A percentile compares a stretch with the other conserved stretches of the same genome.
phyloP scores from a whole-genome alignment of 176 grass and related monocot species.

The Lolium multiflorum region DNA sequence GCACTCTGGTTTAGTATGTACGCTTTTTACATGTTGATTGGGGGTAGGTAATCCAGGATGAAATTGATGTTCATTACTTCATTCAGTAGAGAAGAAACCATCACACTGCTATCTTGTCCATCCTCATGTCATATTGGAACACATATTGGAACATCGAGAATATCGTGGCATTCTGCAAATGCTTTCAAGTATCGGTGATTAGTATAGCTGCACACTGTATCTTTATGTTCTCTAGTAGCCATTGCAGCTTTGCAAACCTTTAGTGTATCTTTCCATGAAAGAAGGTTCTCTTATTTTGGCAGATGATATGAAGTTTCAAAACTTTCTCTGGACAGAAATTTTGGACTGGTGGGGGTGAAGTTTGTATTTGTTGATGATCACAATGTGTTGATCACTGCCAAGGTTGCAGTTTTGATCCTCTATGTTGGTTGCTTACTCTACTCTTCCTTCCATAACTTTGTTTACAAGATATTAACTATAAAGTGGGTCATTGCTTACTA shows the following conservation, averaged over 20 bases:
- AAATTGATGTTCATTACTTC: not conserved
- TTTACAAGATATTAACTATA: not conserved
- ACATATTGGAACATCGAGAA: not conserved
- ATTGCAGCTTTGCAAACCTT: too few relatives aligned
- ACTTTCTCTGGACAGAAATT: too few relatives aligned
- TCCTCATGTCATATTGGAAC: not conserved
- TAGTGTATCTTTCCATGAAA: too few relatives aligned
- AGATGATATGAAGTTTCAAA: too few relatives aligned
- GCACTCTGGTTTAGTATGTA: not conserved
- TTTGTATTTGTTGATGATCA: too few relatives aligned
- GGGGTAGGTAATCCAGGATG: not conserved
- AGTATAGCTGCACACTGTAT: too few relatives aligned
- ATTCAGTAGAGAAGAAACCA: not conserved
- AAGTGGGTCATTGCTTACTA: not conserved
- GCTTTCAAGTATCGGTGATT: not conserved
- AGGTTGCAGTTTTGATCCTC: not conserved
- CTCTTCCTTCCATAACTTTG: not conserved
- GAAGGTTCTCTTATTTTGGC: too few relatives aligned
- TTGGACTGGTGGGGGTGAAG: too few relatives aligned
- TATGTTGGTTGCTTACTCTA: not conserved
- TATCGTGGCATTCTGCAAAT: not conserved
- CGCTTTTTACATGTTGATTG: not conserved
- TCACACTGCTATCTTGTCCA: not conserved
- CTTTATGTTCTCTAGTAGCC: too few relatives aligned
- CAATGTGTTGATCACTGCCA: too few relatives aligned